Evolutionary conservation across 2,329 filamentous ascomycete genomes (phyloP).

Genomic region (Nectriaceae sp.): DNA sequence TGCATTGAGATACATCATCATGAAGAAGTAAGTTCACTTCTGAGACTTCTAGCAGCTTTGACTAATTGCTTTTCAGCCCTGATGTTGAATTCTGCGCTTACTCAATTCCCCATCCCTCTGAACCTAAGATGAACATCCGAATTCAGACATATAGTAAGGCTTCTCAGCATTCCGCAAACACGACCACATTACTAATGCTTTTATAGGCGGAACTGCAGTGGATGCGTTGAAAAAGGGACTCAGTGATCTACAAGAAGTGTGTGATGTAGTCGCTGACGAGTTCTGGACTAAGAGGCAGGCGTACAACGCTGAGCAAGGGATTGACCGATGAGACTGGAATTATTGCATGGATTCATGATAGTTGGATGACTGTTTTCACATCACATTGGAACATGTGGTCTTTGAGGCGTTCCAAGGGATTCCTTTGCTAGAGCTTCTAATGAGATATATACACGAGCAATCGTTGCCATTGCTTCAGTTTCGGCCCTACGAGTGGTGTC

Average conservation of each 20-base stretch:
- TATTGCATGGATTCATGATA: constrained; percentile 2
- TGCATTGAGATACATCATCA: constrained; percentile 90
- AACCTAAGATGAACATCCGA: constrained; percentile 93
- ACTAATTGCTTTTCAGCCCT: constrained; percentile 59
- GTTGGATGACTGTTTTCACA: constrained; percentile 11
- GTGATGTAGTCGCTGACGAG: constrained; percentile 90
- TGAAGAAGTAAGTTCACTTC: constrained; percentile 87
- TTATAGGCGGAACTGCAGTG: constrained; percentile 73
- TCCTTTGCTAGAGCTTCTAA: constrained; percentile 30
- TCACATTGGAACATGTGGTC: constrained; percentile 28
- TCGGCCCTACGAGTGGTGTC: constrained; percentile 47
- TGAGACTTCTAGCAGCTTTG: background rate
- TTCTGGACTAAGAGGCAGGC: constrained; percentile 63
- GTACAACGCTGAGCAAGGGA: constrained; percentile 37
- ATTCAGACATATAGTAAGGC: constrained; percentile 92
- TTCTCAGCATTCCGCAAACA: background rate
- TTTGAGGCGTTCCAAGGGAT: constrained; percentile 35
- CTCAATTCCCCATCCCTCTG: constrained; percentile 94
- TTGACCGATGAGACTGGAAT: constrained; percentile 30
- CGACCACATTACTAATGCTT: constrained; percentile 15
- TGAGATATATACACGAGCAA: constrained; percentile 38
- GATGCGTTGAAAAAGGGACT: constrained; percentile 90
- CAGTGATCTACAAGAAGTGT: constrained; percentile 84
- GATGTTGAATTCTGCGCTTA: constrained; percentile 98
- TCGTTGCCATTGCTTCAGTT: constrained; percentile 47